Evolutionary conservation across 2,329 filamentous ascomycete species (phyloP).

Genomic region (Botryotinia narcissicola): DNA sequence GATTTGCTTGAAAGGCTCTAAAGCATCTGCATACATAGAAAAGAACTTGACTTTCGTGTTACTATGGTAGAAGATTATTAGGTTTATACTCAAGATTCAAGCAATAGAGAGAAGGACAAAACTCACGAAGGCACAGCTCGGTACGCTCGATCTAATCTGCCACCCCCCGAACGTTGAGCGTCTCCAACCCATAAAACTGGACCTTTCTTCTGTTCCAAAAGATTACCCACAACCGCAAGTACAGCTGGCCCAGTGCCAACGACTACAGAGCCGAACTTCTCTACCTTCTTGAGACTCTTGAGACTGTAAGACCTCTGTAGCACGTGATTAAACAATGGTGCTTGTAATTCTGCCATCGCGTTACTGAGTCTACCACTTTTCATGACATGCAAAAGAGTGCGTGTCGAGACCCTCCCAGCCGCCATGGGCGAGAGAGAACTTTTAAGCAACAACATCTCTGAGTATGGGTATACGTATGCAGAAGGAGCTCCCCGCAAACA

Average conservation of each 20-base stretch:
- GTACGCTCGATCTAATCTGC: constrained; percentile 53
- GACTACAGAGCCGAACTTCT: constrained; percentile 52
- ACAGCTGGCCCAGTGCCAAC: constrained; percentile 59
- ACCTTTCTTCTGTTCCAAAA: constrained; percentile 52
- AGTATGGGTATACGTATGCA: background rate
- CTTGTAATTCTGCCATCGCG: constrained; percentile 2
- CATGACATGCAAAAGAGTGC: constrained; percentile 1
- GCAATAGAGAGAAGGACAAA: background rate
- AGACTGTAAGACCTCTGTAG: background rate
- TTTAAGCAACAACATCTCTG: constrained; percentile 6
- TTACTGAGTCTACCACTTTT: constrained; percentile 5
- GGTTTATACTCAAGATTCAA: background rate
- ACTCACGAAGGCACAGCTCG: constrained; percentile 54
- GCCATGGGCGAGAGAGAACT: background rate
- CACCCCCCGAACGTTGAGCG: constrained; percentile 47
- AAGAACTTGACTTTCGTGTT: constrained; percentile 63
- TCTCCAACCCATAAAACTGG: constrained; percentile 60
- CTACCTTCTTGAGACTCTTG: background rate
- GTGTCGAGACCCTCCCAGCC: constrained; percentile 13
- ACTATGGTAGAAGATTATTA: constrained; percentile 30
- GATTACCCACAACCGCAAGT: constrained; percentile 59
- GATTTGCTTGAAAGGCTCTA: constrained; percentile 52
- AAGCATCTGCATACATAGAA: constrained; percentile 53
- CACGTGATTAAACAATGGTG: background rate
- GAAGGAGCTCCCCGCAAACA: background rate